These are phyloP conservation scores for Alloteropsis semialata DNA, from an alignment of 176 grass and related monocot genomes.

Conservation along the genomic window DNA sequence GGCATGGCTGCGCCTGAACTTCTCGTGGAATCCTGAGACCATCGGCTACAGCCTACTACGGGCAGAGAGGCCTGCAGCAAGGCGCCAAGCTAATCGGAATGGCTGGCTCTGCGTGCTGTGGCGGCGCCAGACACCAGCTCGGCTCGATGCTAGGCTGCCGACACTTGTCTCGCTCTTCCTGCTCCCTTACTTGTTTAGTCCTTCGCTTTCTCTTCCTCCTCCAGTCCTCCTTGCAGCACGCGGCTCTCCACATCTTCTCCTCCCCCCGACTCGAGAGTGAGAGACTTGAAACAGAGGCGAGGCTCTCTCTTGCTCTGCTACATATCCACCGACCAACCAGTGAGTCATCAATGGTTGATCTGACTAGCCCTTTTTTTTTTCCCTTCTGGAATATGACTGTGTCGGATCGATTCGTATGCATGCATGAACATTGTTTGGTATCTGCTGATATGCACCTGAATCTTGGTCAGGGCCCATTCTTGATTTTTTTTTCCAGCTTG, in stretches of 20 bases:
- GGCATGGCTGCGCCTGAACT: not conserved
- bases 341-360: not conserved
- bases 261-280: too few species aligned
- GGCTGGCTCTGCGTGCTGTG: not conserved
- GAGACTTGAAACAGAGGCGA: not conserved
- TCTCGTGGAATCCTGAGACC: not conserved
- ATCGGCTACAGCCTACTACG: too few species aligned
- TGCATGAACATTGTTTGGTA: not conserved
- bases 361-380: too few species aligned
- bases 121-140: not conserved
- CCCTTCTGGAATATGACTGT: too few species aligned
- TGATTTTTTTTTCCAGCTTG: not conserved
- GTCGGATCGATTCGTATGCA: not conserved
- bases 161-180: not conserved
- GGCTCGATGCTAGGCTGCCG: not conserved
- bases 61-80: too few species aligned
- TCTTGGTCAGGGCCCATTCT: not conserved
- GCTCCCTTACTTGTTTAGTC: not conserved
- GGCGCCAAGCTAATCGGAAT: not conserved
- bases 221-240: too few species aligned
- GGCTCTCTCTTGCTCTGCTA: not conserved
- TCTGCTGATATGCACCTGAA: not conserved
- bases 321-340: not conserved
- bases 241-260: too few species aligned
- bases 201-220: not conserved